These are phyloP conservation scores for Silene coronaria DNA, from an alignment of 179 eudicot species.

Conservation along the genomic window DNA sequence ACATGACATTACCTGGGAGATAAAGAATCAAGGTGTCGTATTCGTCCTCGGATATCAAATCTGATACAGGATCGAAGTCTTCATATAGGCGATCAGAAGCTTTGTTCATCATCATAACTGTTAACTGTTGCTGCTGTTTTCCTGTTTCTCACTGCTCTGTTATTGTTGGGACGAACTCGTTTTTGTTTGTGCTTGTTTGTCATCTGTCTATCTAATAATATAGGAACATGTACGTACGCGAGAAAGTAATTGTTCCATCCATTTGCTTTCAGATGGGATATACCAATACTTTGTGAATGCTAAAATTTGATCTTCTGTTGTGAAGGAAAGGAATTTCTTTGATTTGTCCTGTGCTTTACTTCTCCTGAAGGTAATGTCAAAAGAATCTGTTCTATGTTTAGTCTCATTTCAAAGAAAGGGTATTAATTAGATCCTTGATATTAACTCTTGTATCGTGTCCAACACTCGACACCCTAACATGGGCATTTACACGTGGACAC, in stretches of 20 bases:
- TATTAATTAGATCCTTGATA: not conserved
- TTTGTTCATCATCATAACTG: slow-evolving; percentile 11
- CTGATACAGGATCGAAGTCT: slow-evolving; percentile 24
- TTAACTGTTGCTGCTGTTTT: not conserved
- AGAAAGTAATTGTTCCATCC: not conserved
- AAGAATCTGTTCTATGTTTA: slow-evolving; percentile 17
- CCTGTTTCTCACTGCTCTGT: not conserved
- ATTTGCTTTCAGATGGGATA: slow-evolving; percentile 25
- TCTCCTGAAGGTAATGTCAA: not conserved
- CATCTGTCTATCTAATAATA: not conserved
- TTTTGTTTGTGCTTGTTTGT: slow-evolving; percentile 10
- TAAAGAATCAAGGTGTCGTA: slow-evolving; percentile 26
- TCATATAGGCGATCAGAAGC: slow-evolving; percentile 23
- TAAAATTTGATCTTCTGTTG: slow-evolving; percentile 14
- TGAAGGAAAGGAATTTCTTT: slow-evolving; percentile 26
- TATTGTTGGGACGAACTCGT: not conserved
- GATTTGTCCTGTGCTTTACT: slow-evolving; percentile 15
- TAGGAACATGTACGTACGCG: not conserved
- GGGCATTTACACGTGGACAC: no score
- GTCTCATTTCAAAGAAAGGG: slow-evolving; percentile 16
- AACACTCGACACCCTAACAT: not conserved
- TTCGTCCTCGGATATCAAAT: slow-evolving; percentile 23
- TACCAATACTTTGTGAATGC: slow-evolving; percentile 21
- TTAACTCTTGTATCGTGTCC: not conserved
- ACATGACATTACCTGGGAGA: slow-evolving; percentile 23